phyloP scores from a whole-genome alignment of 1,284 basidiomycete species.

The Golubevia pallescens region DNA sequence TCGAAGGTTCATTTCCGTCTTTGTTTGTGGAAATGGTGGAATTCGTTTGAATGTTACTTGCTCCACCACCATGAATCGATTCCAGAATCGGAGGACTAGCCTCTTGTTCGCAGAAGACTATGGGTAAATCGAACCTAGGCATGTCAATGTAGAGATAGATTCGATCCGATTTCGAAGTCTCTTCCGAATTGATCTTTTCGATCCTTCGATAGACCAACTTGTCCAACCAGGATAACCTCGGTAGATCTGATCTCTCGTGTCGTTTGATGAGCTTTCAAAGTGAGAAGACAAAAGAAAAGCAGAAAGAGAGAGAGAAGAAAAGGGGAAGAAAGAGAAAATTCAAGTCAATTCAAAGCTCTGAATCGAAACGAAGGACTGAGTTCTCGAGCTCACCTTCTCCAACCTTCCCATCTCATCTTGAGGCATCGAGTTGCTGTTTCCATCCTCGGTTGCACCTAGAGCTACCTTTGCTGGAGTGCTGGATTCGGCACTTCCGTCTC shows the following conservation, averaged over 20 bases:
- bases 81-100: background rate
- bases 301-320: background rate
- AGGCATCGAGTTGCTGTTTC: conserved; percentile 14
- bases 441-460: conserved; percentile 15
- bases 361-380: background rate
- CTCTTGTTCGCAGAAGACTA: conserved; percentile 80
- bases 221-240: conserved; percentile 94
- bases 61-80: conserved; percentile 2
- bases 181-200: conserved; percentile 70
- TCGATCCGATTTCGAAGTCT: conserved; percentile 15
- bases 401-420: conserved; percentile 90
- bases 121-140: conserved; percentile 95
- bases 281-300: background rate
- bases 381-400: conserved; percentile 74
- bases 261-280: conserved; percentile 84
- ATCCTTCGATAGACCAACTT: conserved; percentile 89
- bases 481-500: conserved; percentile 80
- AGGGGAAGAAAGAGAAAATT: background rate
- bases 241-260: conserved; percentile 90
- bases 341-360: background rate
- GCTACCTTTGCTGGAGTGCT: conserved; percentile 71
- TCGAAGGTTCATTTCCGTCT: conserved; percentile 51
- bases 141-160: conserved; percentile 88
- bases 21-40: conserved; percentile 15
- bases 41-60: no score